These are phyloP conservation scores for Eimeria tenella DNA, from an alignment of 169 alveolate species.

Conservation along the genomic window DNA sequence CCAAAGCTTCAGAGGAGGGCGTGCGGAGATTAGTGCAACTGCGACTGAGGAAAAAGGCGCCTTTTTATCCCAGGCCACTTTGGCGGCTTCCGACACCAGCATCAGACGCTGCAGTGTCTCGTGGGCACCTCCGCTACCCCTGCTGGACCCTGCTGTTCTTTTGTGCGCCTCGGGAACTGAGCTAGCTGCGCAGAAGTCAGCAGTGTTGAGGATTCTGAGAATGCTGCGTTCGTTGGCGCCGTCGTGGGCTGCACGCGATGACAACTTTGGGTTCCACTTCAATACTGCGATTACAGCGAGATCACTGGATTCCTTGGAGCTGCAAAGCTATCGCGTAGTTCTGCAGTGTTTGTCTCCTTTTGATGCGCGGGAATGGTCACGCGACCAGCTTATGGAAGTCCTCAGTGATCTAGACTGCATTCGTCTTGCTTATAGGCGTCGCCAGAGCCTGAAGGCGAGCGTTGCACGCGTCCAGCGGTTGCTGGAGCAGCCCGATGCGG, in stretches of 20 bases:
- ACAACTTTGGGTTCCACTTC: constrained; percentile 74
- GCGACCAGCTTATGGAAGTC: constrained; percentile 75
- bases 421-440: constrained; percentile 60
- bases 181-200: constrained; percentile 75
- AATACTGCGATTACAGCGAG: constrained; percentile 35
- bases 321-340: constrained; percentile 71
- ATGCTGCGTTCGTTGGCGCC: constrained; percentile 78
- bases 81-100: background rate
- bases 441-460: constrained; percentile 65
- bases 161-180: constrained; percentile 74
- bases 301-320: constrained; percentile 60
- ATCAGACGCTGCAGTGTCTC: background rate
- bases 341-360: constrained; percentile 69
- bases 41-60: background rate
- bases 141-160: constrained; percentile 76
- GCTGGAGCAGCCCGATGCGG: constrained; percentile 58
- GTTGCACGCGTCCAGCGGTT: constrained; percentile 59
- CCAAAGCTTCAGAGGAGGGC: background rate
- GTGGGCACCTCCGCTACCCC: constrained; percentile 64
- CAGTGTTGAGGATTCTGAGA: constrained; percentile 54
- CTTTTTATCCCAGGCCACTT: background rate
- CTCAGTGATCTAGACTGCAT: constrained; percentile 77
- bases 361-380: constrained; percentile 72
- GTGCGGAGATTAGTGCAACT: background rate
- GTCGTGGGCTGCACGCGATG: constrained; percentile 77